Evolutionary conservation across 2,329 filamentous ascomycete species (phyloP), one percentile per base, ranked within the genome.

Genomic region (Rhynchosporium agropyri): DNA sequence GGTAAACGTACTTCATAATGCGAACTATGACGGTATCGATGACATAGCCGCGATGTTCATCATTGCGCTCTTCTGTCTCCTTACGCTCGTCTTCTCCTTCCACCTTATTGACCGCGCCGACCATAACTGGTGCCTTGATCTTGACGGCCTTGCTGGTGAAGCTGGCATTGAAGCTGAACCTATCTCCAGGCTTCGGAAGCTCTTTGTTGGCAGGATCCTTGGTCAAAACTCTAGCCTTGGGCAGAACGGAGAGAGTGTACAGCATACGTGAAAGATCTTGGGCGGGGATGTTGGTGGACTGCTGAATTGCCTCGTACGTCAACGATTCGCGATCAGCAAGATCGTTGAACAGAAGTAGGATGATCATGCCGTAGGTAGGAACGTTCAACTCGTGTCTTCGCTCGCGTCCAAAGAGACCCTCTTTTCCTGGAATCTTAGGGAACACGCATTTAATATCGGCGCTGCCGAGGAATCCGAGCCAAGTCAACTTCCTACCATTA

Each of bases 291-390:
- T 89, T 90, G 0, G 93, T 97, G 69, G 83, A 83, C 5, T 85
- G 87, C 73, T 95, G 89, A 33, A 98, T 95, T 66, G 97, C 91
- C 61, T 95, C 90, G 60, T 87, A 85, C 0, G 80, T 78, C 15
- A 88, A 74, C 53, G 76, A 79, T 67, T 80, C 77, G 36, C 74
- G 80, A 5, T 83, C 79, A 2, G 74, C 74, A 0, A 96, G 72
- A 43, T 94, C 87, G 72, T 98, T 98, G 82, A 98, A 99, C 0
- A 97, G 84, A 50, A 96, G 76, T 26, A 99, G 77, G 29, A 98
- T 87, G 26, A 97, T 79, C 91, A 98, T 97, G 70, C 88, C 92
- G 74, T 95, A 95, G 0, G 95, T 98, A 1, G 92, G 89, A 26
- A 96, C 92, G 65, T 92, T 97, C 61, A 99, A 80, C 71, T 99